Evolutionary conservation across 2,329 filamentous ascomycete species (phyloP), one percentile per base, ranked within the genome.

Genomic region (Fusarium foetens): DNA sequence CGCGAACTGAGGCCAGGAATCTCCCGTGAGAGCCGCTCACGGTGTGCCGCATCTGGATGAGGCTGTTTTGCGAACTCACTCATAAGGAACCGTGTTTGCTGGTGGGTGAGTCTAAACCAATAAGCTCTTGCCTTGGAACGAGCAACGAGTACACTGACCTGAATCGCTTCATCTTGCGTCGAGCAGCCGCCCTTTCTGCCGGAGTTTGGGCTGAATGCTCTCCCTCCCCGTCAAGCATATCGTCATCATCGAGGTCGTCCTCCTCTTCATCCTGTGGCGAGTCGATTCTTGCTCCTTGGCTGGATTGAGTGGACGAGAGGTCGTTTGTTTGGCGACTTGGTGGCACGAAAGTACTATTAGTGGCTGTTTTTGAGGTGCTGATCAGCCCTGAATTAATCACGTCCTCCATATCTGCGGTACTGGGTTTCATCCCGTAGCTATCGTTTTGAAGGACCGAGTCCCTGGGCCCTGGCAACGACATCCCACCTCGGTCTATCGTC

Each of bases 21-120:
- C 80, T 98, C 94, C 71, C 92, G 87, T 8, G 95, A 95, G 41
- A 98, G 86, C 51, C 94, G 88, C 80, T 97, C 95, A 70, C 95
- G 88, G 81, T 97, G 94, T 51, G 93, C 93, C 43, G 95, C 95
- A 83, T 98, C 95, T 12, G 95, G 95, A 80, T 98, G 95, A 29
- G 95, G 94, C 80, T 98, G 94, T 76, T 96, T 94, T 63, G 94
- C 93, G 78, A 98, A 98, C 80, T 98, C 95, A 82, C 94, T 97
- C 94, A 97, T 97, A 63, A 98, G 85, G 77, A 97, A 98, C 19
- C 95, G 91, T n/a, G 95, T 98, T 86, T 98, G 95, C 77, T 96
- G 95, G 81, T 98, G 95, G 2, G 95, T 97, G 72, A 98, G 90
- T 74, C 95, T 97, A 39, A 35, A 53, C 53, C 25, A 36, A 76